These are phyloP conservation scores for Liquidambar formosana DNA, from an alignment of 164 flowering plant species.

Conservation along the genomic window DNA sequence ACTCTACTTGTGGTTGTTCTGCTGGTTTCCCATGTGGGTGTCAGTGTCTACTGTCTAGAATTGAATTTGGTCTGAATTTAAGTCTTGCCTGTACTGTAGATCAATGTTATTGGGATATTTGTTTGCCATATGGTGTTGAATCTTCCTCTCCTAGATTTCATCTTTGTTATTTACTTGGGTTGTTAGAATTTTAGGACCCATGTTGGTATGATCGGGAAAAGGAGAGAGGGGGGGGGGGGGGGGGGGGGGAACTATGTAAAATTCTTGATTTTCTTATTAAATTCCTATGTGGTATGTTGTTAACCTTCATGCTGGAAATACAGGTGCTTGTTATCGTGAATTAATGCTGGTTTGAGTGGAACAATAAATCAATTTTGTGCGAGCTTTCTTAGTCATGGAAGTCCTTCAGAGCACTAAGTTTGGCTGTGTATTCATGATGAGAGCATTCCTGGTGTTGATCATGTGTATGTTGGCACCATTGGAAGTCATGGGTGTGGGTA, in stretches of 20 bases:
- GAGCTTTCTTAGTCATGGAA: slow-evolving; percentile 15
- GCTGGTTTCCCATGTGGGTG: slow-evolving; percentile 1
- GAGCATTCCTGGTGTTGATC: slow-evolving; percentile 22
- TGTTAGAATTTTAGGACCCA: neutral
- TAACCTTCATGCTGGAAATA: neutral
- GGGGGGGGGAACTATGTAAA: too few species aligned
- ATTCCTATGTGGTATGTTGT: neutral
- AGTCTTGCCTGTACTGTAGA: neutral
- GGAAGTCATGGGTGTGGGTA: slow-evolving; percentile 26
- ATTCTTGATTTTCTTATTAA: too few species aligned
- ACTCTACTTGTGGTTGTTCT: neutral
- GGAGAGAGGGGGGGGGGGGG: neutral
- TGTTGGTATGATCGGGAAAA: neutral
- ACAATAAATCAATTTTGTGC: neutral
- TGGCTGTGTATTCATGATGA: slow-evolving; percentile 6
- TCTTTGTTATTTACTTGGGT: neutral
- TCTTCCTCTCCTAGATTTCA: slow-evolving; percentile 1
- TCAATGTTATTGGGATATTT: neutral
- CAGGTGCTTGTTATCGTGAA: slow-evolving; percentile 11
- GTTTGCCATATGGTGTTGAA: neutral
- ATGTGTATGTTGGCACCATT: slow-evolving; percentile 20
- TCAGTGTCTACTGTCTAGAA: neutral
- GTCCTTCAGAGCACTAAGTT: slow-evolving; percentile 9
- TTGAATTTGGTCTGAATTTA: too few species aligned
- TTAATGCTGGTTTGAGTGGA: slow-evolving; percentile 9